These are phyloP conservation scores for Penicillium fuscoglaucum DNA, from an alignment of 2,329 filamentous ascomycete genomes.

Conservation along the genomic window DNA sequence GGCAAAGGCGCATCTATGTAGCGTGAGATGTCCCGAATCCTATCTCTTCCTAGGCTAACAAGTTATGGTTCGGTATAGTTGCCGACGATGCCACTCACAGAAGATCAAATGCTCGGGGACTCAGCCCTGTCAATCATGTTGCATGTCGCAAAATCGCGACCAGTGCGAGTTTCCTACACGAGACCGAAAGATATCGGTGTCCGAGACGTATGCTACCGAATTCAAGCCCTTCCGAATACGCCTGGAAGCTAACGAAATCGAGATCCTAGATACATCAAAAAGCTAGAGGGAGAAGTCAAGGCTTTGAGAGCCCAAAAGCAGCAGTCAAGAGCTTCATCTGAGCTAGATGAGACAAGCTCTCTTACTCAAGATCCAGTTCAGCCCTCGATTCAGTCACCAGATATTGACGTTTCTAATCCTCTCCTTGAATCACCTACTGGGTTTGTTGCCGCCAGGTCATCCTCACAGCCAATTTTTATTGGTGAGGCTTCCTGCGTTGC, in stretches of 20 bases:
- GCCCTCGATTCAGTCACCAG: neutral
- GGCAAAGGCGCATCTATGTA: neutral
- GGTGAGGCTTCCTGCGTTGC: neutral
- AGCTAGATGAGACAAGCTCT: neutral
- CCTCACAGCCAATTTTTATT: neutral
- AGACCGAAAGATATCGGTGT: neutral
- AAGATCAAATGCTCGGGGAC: constrained; percentile 44
- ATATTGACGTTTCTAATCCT: neutral
- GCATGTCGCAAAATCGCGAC: constrained; percentile 19
- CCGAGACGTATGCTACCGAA: neutral
- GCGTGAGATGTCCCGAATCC: neutral
- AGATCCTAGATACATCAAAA: neutral
- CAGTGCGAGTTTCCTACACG: neutral
- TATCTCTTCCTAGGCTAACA: neutral
- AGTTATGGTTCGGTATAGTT: constrained; percentile 14
- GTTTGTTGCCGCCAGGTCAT: neutral
- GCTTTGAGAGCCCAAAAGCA: neutral
- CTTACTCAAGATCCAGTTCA: neutral
- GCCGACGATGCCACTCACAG: constrained; percentile 39
- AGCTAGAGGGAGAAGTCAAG: neutral
- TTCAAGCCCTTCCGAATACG: neutral
- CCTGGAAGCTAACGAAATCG: neutral
- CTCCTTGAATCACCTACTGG: neutral
- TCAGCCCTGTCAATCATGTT: constrained; percentile 37
- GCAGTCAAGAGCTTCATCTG: neutral